Conservation (phyloP, 805 yeast species). For the Sungouiozyma ichnusensis region DNA sequence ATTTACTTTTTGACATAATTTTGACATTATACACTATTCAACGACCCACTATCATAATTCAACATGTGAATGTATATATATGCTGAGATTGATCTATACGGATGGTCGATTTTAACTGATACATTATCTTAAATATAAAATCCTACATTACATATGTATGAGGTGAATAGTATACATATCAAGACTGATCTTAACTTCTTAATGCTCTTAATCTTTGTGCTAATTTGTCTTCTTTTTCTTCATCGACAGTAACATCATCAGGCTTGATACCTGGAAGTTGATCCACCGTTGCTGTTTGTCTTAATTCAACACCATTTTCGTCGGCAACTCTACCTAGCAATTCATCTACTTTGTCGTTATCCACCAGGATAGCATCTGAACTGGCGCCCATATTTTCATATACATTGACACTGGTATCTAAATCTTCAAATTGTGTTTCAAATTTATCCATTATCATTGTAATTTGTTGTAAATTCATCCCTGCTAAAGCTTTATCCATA, state of each 20-base stretch:
- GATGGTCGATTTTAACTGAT: too few relatives aligned
- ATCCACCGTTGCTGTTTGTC: constrained; percentile 57
- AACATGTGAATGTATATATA: not conserved
- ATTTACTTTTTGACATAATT: too few relatives aligned
- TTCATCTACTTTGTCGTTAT: constrained; percentile 90
- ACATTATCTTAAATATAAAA: too few relatives aligned
- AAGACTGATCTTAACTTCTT: constrained; percentile 39
- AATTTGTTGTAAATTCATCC: constrained; percentile 89
- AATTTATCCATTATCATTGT: constrained; percentile 95
- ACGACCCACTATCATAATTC: too few relatives aligned
- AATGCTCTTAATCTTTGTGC: constrained; percentile 86
- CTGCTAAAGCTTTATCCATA: constrained; percentile 91
- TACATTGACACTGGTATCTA: constrained; percentile 87
- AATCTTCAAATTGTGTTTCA: constrained; percentile 90
- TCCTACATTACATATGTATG: too few relatives aligned
- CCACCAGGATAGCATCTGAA: constrained; percentile 81
- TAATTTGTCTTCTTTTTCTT: constrained; percentile 75
- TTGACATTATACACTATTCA: too few relatives aligned
- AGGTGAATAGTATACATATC: not conserved
- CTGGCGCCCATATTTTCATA: constrained; percentile 85
- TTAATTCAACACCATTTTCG: constrained; percentile 90
- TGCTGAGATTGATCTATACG: too few relatives aligned
- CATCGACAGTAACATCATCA: constrained; percentile 37
- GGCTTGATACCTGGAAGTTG: constrained; percentile 47
- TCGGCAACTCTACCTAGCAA: constrained; percentile 89